Conservation (phyloP, 2,329 filamentous ascomycete species). For the Grosmannia huntii region DNA sequence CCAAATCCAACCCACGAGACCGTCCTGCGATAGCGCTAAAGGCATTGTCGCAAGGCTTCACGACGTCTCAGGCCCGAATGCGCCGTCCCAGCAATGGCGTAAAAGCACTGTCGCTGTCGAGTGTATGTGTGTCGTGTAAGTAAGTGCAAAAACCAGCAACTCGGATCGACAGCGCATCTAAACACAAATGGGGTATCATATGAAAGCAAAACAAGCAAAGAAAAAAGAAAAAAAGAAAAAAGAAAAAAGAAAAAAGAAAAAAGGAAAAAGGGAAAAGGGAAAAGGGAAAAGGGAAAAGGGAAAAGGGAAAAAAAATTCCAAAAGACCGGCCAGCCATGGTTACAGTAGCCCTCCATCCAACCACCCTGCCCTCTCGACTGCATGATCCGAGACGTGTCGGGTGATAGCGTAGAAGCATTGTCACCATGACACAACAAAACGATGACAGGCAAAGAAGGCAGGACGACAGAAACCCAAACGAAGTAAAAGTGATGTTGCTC, state of each 20-base stretch:
- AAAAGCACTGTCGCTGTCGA: constrained; percentile 43
- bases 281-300: constrained; percentile 1
- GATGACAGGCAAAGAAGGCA: background rate
- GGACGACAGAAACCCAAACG: background rate
- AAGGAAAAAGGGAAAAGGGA: background rate
- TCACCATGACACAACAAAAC: constrained; percentile 12
- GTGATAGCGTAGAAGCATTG: constrained; percentile 29
- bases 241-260: background rate
- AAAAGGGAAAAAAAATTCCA: constrained; percentile 11
- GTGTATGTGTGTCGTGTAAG: constrained; percentile 9
- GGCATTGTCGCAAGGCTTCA: constrained; percentile 13
- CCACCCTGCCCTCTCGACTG: background rate
- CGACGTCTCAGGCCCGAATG: constrained; percentile 19
- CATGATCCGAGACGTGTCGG: background rate
- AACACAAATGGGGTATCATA: constrained; percentile 42
- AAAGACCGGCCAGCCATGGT: constrained; percentile 5
- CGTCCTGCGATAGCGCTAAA: constrained; percentile 13
- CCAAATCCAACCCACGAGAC: constrained; percentile 10
- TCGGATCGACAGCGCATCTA: constrained; percentile 33
- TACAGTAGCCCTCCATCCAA: background rate
- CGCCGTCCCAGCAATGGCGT: constrained; percentile 38
- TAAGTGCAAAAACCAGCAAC: constrained; percentile 7
- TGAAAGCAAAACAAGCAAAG: constrained; percentile 11
- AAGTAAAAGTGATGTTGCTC: background rate
- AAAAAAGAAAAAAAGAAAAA: constrained; percentile 2